Conservation (phyloP, 164 flowering plant species). For the Malania oleifera region DNA sequence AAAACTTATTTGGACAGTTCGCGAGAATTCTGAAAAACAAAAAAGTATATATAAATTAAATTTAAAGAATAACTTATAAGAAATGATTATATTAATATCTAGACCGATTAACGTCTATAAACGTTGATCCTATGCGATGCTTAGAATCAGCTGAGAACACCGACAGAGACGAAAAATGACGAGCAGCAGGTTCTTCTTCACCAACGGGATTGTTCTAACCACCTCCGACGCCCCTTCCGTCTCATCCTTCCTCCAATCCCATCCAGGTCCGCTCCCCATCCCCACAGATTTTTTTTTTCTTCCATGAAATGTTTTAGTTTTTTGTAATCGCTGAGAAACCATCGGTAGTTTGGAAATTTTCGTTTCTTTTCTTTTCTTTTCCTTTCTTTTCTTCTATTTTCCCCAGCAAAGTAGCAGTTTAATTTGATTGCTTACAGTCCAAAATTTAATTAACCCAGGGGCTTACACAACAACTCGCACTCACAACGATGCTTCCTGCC, state of each 20-base stretch:
- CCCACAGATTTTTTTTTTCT: not conserved
- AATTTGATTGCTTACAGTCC: too few relatives aligned
- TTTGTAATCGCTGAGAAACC: not conserved
- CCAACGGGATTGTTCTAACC: constrained; percentile 49
- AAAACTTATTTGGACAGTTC: too few relatives aligned
- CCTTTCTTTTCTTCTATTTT: not conserved
- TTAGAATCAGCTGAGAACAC: too few relatives aligned
- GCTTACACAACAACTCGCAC: constrained; percentile 92
- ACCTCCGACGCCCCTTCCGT: constrained; percentile 43
- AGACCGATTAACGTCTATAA: too few relatives aligned
- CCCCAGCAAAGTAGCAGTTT: too few relatives aligned
- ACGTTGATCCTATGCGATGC: too few relatives aligned
- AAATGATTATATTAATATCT: too few relatives aligned
- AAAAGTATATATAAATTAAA: too few relatives aligned
- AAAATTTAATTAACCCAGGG: constrained; percentile 34
- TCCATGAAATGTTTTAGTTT: not conserved
- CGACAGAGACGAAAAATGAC: constrained; percentile 12
- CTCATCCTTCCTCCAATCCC: constrained; percentile 55
- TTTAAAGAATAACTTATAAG: too few relatives aligned
- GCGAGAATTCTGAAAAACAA: too few relatives aligned
- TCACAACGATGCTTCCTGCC: constrained; percentile 35
- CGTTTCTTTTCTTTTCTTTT: not conserved
- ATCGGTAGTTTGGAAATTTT: not conserved
- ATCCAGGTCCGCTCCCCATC: constrained; percentile 35
- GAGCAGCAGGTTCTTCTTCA: constrained; percentile 33